phyloP scores from a whole-genome alignment of 164 flowering plant species.

The Berberis vulgaris region DNA sequence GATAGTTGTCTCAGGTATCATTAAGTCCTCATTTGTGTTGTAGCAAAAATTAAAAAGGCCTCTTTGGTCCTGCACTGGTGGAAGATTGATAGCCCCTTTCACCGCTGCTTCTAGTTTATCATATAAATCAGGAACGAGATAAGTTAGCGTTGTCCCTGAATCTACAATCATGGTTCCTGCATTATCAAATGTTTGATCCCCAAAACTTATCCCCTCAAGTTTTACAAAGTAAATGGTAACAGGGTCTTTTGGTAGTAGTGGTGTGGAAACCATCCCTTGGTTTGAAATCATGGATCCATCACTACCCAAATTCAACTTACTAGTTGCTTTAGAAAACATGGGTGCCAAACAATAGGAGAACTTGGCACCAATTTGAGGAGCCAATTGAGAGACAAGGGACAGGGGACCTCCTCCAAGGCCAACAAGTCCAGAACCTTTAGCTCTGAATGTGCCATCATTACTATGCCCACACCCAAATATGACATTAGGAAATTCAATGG shows the following conservation, averaged over 20 bases:
- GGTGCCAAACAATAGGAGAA: conserved; percentile 59
- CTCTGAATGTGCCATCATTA: conserved; percentile 29
- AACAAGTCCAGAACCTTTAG: conserved; percentile 29
- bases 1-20: not conserved
- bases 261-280: conserved; percentile 28
- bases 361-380: conserved; percentile 24
- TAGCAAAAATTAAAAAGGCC: conserved; percentile 13
- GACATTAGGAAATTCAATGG: conserved; percentile 6
- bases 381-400: conserved; percentile 36
- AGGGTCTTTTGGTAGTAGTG: conserved; percentile 9
- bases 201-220: conserved; percentile 36
- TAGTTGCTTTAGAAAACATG: not conserved
- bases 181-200: conserved; percentile 5
- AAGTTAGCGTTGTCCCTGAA: conserved; percentile 48
- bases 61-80: not conserved
- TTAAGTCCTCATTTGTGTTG: not conserved
- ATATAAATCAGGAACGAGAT: conserved; percentile 16
- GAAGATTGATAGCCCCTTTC: conserved; percentile 1
- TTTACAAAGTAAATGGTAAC: conserved; percentile 27
- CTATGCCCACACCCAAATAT: conserved; percentile 44
- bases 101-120: conserved; percentile 7
- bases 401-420: conserved; percentile 49
- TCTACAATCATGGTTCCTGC: conserved; percentile 57
- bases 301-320: conserved; percentile 36
- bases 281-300: conserved; percentile 23